Evolutionary conservation across 805 yeast genomes (phyloP).

Genomic region (Wickerhamiella shivajii): DNA sequence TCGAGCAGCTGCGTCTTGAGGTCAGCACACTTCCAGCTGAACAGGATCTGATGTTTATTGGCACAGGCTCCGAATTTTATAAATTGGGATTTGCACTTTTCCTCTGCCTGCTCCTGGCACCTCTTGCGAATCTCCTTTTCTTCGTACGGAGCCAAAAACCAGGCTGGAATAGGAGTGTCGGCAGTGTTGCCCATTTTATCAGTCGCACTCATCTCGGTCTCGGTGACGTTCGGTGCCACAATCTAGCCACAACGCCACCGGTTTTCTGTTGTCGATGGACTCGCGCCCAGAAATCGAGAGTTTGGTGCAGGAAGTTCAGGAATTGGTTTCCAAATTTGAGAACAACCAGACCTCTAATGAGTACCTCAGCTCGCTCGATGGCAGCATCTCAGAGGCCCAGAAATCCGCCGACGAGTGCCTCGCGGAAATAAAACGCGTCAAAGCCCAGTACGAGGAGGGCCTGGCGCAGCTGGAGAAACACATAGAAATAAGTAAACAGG

Average conservation of each 20-base stretch:
- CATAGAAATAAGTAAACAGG: background rate
- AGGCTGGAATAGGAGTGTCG: constrained; percentile 22
- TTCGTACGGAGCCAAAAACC: constrained; percentile 28
- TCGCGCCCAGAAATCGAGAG: constrained; percentile 3
- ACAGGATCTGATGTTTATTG: constrained; percentile 23
- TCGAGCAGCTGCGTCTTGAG: constrained; percentile 23
- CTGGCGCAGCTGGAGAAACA: background rate
- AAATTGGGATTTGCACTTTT: constrained; percentile 22
- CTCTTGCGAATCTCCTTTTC: constrained; percentile 24
- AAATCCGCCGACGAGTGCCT: background rate
- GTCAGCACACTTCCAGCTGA: constrained; percentile 26
- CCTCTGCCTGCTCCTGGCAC: constrained; percentile 23
- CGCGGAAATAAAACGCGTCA: background rate
- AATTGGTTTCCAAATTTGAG: background rate
- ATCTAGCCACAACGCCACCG: too few relatives aligned
- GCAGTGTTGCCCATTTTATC: constrained; percentile 3
- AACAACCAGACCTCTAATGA: background rate
- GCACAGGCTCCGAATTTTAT: constrained; percentile 23
- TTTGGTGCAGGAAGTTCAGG: background rate
- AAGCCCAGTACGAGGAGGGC: background rate
- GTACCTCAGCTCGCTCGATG: background rate
- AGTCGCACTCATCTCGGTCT: too few relatives aligned
- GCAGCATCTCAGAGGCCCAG: constrained; percentile 1
- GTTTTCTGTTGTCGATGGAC: too few relatives aligned
- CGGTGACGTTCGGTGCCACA: too few relatives aligned